Base-by-base conservation (phyloP, 2,329 filamentous ascomycete species). In the Chaetothyriales sp. region DNA sequence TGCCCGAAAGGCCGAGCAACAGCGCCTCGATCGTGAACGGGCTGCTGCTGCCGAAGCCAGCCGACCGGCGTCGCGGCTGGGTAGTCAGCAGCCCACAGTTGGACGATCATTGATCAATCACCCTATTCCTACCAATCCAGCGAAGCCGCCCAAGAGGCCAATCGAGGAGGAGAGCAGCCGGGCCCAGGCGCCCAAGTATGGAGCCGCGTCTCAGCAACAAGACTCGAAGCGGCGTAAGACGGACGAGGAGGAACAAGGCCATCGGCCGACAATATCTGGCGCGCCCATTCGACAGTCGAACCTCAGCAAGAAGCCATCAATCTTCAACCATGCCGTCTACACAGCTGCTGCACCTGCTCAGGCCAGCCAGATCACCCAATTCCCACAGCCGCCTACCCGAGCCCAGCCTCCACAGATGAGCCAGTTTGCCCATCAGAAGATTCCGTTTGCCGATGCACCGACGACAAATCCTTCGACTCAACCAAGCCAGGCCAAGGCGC, bases 231-330 rank as follows among this genome's bases (percentile, higher is more conserved):
- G 88, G 51, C 78, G 87, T 58, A 83, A 83, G 63, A 92, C 83
- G 43, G 76, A 80, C 54, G 80, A 86, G 55, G 77, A 82, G 51
- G 75, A 78, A 46, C 73, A 79, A 51, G 75, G 78, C 43, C 73
- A 79, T 45, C 75, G 79, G 50, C 78, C 75, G 46, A 76, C 89
- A 60, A 92, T 89, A 70, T 54, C 55, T 18, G 85, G 83, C 12
- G 86, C 87, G 49, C 87, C 88, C 5, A 86, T 93, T 58, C 80
- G 89, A 52, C 86, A 88, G 54, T 93, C 86, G 1, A 81, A 76
- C 47, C 75, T 79, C 62, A 75, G 77, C 60, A 89, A 87, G 77
- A 70, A 72, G 56, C 63, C 65, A 36, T 68, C 68, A n/a, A 63
- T 67, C 26, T 67, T 68, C 54, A 63, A 63, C 32, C 61, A 65